These are phyloP conservation scores for Helicostylum pulchrum DNA, from an alignment of 192 early-diverging fungal species.

Conservation along the genomic window DNA sequence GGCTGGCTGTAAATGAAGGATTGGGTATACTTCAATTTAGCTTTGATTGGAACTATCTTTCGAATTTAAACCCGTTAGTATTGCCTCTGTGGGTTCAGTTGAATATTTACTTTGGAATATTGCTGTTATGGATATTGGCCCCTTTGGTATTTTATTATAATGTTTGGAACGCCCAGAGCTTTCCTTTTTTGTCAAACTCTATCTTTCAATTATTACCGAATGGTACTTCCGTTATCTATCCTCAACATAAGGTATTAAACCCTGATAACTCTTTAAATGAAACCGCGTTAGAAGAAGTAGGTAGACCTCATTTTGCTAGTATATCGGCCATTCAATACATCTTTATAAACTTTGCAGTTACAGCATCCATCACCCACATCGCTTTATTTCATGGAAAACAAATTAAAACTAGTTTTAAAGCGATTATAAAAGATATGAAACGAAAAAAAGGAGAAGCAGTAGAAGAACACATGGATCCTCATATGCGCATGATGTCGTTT, in stretches of 20 bases:
- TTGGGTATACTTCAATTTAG: constrained; percentile 40
- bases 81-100: constrained; percentile 68
- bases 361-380: constrained; percentile 57
- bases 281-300: constrained; percentile 42
- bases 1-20: constrained; percentile 39
- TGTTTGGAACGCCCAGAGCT: constrained; percentile 45
- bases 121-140: constrained; percentile 50
- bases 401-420: constrained; percentile 54
- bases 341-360: constrained; percentile 53
- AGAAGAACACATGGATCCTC: constrained; percentile 43
- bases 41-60: constrained; percentile 47
- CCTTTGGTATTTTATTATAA: constrained; percentile 57
- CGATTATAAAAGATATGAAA: constrained; percentile 36
- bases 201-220: constrained; percentile 41
- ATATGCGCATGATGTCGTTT: constrained; percentile 58
- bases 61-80: constrained; percentile 37
- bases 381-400: constrained; percentile 59
- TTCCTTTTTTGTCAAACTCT: constrained; percentile 51
- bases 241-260: constrained; percentile 40
- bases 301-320: constrained; percentile 50
- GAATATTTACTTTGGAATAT: constrained; percentile 64
- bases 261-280: constrained; percentile 43
- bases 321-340: constrained; percentile 57
- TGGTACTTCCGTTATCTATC: constrained; percentile 38
- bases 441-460: not conserved